Percentiles rank a stretch among this genome's conserved stretches.
phyloP scores from a whole-genome alignment of 495 filamentous ascomycete species.

The Penicillium coffeae region DNA sequence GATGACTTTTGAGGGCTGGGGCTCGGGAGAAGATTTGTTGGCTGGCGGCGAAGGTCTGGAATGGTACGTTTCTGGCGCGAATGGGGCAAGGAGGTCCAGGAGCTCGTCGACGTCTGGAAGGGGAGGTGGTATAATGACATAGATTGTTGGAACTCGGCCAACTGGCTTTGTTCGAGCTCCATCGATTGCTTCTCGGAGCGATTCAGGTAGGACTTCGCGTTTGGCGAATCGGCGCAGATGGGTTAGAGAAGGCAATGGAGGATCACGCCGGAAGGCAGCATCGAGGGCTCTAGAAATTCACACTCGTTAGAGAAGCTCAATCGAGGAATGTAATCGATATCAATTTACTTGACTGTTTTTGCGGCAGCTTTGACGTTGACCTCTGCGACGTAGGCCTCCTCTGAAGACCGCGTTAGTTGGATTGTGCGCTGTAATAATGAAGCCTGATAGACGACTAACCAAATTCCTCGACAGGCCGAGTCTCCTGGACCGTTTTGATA shows the following conservation, averaged over 20 bases:
- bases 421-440: background rate
- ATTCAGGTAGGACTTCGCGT: conserved; percentile 58
- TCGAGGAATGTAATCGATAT: background rate
- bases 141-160: conserved; percentile 26
- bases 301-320: background rate
- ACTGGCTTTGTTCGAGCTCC: conserved; percentile 8
- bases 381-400: conserved; percentile 40
- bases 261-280: conserved; percentile 47
- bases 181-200: conserved; percentile 32
- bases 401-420: conserved; percentile 21
- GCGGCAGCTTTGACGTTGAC: conserved; percentile 44
- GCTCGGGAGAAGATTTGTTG: conserved; percentile 3
- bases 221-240: conserved; percentile 84
- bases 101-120: conserved; percentile 27
- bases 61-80: conserved; percentile 15
- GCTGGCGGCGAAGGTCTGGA: background rate
- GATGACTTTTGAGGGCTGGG: conserved; percentile 24
- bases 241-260: conserved; percentile 55
- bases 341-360: conserved; percentile 44
- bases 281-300: conserved; percentile 35
- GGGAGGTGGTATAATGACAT: conserved; percentile 37
- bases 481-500: conserved; percentile 40
- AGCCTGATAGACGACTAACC: conserved; percentile 19
- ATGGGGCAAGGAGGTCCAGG: conserved; percentile 32
- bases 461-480: conserved; percentile 35